Base-by-base conservation (phyloP, 768 basidiomycete species). In the Punctularia strigosozonata region DNA sequence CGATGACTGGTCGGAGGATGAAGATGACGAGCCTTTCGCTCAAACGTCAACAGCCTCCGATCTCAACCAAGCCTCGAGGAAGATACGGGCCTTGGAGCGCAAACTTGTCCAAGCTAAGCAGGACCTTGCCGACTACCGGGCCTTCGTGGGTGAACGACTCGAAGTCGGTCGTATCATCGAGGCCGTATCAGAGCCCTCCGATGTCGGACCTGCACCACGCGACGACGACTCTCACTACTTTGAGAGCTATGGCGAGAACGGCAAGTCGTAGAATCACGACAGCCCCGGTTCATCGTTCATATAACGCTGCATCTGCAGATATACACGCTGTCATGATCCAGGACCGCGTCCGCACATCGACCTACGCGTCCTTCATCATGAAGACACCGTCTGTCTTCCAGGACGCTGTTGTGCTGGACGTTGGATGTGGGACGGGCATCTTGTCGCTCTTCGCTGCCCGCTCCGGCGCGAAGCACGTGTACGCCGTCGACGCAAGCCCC, bases 301-400 rank as follows among this genome's bases (percentile, higher is more conserved):
- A n/a, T n/a, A n/a, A n/a, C n/a, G 12, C 25, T 20, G 3, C 14
- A 38, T 20, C 22, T 14, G 7, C 51, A 91, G 89, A 95, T 47
- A 92, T 95, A 36, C 94, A 98, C 54, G 85, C 90, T 22, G 74
- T 89, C 44, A 98, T 98, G 94, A 84, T 98, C 41, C 83, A 88
- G 52, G 94, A 98, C 55, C 82, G 82, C 65, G 86, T 92, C 35
- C 74, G 94, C 39, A 98, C 94, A 2, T 78, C 91, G 18, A 80
- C 89, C 1, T 98, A 98, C 56, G 89, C 88, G 8, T 72, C 81
- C 15, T 98, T 87, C 60, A 92, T 97, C 56, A 65, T 92, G 20
- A 76, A 73, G 5, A 91, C 82, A 54, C 82, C 89, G 1, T 54
- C 66, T 5, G 60, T 91, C 10, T 95, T 97, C 66, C 73, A 74